These are phyloP conservation scores for Penicillium decumbens DNA, from an alignment of 2,329 filamentous ascomycete genomes.

Conservation along the genomic window DNA sequence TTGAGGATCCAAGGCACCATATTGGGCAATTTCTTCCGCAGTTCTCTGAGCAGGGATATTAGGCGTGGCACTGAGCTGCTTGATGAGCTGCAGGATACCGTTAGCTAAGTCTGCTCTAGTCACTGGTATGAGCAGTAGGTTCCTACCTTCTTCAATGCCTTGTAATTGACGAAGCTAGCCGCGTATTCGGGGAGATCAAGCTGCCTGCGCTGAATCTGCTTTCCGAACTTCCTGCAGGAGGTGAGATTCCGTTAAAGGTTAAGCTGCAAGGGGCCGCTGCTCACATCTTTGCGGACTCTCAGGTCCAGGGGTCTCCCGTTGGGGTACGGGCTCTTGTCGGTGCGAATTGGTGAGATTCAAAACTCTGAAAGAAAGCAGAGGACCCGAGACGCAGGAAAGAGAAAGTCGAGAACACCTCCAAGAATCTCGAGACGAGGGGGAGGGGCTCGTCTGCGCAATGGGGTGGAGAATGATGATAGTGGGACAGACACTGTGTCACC, in stretches of 20 bases:
- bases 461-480: constrained; percentile 20
- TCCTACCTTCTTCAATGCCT: constrained; percentile 90
- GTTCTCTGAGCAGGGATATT: constrained; percentile 71
- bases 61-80: constrained; percentile 90
- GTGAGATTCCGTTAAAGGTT: not conserved
- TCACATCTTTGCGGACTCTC: constrained; percentile 16
- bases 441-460: constrained; percentile 14
- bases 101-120: constrained; percentile 13
- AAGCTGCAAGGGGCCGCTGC: not conserved
- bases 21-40: constrained; percentile 35
- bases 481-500: constrained; percentile 18
- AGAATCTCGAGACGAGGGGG: constrained; percentile 12
- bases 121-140: not conserved
- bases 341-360: not conserved
- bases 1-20: constrained; percentile 64
- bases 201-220: constrained; percentile 98
- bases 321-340: not conserved
- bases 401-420: not conserved
- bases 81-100: constrained; percentile 72
- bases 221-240: constrained; percentile 88
- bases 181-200: constrained; percentile 99
- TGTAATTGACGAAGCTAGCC: constrained; percentile 98
- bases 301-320: not conserved
- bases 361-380: not conserved
- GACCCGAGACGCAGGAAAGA: constrained; percentile 2